phyloP scores from a whole-genome alignment of 768 basidiomycete genomes.

The Sutorius australiensis region DNA sequence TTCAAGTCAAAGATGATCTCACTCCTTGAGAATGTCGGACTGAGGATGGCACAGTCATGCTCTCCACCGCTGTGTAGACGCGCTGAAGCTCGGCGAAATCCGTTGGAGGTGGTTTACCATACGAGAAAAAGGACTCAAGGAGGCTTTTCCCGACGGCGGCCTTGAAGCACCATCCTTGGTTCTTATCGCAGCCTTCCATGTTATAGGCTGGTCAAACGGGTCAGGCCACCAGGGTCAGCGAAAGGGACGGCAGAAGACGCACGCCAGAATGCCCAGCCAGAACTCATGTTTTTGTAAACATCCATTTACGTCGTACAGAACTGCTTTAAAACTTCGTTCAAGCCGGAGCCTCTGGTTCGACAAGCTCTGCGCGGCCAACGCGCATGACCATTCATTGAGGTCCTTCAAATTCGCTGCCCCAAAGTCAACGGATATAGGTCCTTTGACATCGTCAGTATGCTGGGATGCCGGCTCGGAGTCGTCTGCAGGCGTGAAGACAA shows the following conservation, averaged over 20 bases:
- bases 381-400: conserved; percentile 52
- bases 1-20: too few species aligned
- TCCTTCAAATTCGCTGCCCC: conserved; percentile 27
- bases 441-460: conserved; percentile 39
- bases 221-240: background rate
- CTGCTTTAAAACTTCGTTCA: conserved; percentile 39
- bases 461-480: conserved; percentile 40
- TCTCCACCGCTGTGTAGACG: conserved; percentile 9
- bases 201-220: conserved; percentile 44
- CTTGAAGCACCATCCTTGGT: conserved; percentile 70
- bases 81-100: conserved; percentile 23
- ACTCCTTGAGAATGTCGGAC: conserved; percentile 10
- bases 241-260: conserved; percentile 16
- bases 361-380: conserved; percentile 47
- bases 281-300: conserved; percentile 50
- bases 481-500: conserved; percentile 60
- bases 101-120: conserved; percentile 30
- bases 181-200: conserved; percentile 56
- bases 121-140: conserved; percentile 56
- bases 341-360: conserved; percentile 43
- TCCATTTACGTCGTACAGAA: conserved; percentile 61
- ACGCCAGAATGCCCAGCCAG: conserved; percentile 75
- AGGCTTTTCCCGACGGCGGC: conserved; percentile 53
- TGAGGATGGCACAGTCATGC: conserved; percentile 16
- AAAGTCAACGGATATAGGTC: conserved; percentile 11